Evolutionary conservation across 1,139 yeast genomes (phyloP).

Genomic region (Candida labiduridarum): DNA sequence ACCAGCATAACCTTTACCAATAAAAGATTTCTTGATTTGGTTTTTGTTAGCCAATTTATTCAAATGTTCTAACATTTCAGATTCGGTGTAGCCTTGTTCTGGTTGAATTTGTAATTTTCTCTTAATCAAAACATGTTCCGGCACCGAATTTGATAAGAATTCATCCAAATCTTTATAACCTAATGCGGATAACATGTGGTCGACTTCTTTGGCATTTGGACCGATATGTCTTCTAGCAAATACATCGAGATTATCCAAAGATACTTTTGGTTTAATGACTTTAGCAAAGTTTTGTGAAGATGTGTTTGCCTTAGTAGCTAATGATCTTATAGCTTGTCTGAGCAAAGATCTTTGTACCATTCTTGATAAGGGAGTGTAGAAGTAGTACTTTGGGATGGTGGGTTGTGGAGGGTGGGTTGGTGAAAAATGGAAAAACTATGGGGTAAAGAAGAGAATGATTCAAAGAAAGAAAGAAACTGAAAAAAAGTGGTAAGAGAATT

Average conservation of each 20-base stretch:
- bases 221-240: constrained; percentile 93
- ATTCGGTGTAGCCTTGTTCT: constrained; percentile 73
- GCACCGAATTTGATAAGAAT: constrained; percentile 75
- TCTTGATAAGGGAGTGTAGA: not conserved
- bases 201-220: constrained; percentile 66
- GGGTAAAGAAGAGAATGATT: too few species aligned
- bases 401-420: too few species aligned
- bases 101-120: constrained; percentile 69
- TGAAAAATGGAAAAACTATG: too few species aligned
- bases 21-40: constrained; percentile 68
- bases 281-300: constrained; percentile 45
- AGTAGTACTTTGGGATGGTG: not conserved
- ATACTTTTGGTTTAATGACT: constrained; percentile 41
- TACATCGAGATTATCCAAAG: constrained; percentile 62
- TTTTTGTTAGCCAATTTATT: constrained; percentile 74
- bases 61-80: constrained; percentile 74
- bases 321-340: constrained; percentile 14
- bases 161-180: constrained; percentile 70
- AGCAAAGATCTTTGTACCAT: constrained; percentile 4
- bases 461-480: too few species aligned
- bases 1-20: constrained; percentile 95
- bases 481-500: too few species aligned
- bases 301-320: constrained; percentile 45
- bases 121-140: constrained; percentile 69
- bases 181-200: constrained; percentile 62